Evolutionary conservation across 768 basidiomycete species (phyloP).

Genomic region (Leccinum subgranulosum): DNA sequence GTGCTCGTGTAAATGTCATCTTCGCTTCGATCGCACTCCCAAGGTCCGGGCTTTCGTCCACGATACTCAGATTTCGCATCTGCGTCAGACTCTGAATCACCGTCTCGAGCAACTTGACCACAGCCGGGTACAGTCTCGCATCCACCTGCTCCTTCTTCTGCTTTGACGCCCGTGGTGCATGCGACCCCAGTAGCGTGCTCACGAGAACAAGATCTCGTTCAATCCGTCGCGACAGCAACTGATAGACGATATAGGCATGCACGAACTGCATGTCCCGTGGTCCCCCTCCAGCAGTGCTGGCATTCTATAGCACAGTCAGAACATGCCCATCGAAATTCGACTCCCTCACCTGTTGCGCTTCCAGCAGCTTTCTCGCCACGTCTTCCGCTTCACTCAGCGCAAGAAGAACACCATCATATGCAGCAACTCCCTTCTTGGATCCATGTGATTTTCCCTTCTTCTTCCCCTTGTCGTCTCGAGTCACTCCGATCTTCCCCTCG

Average conservation of each 20-base stretch:
- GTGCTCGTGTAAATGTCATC: conserved; percentile 69
- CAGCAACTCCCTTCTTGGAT: conserved; percentile 76
- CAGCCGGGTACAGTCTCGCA: conserved; percentile 72
- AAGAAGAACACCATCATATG: conserved; percentile 81
- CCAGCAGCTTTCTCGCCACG: conserved; percentile 73
- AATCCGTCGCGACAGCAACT: conserved; percentile 82
- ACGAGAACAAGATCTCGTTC: conserved; percentile 85
- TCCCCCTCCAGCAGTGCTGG: conserved; percentile 42
- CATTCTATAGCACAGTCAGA: conserved; percentile 33
- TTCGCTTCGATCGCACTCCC: conserved; percentile 75
- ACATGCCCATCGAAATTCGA: neutral
- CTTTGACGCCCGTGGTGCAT: conserved; percentile 33
- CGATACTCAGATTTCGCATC: conserved; percentile 77
- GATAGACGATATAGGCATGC: conserved; percentile 84
- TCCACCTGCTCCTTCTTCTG: conserved; percentile 54
- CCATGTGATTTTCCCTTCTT: conserved; percentile 38
- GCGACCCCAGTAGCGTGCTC: conserved; percentile 54
- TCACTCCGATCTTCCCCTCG: conserved; percentile 52
- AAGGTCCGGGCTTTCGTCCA: conserved; percentile 86
- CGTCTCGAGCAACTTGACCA: conserved; percentile 86
- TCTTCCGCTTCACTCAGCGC: conserved; percentile 90
- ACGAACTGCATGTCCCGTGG: conserved; percentile 78
- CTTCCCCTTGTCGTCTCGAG: conserved; percentile 29
- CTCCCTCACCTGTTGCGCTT: conserved; percentile 72
- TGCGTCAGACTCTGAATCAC: conserved; percentile 81